phyloP scores from a whole-genome alignment of 805 yeast genomes.

The Debaryomyces castellii region DNA sequence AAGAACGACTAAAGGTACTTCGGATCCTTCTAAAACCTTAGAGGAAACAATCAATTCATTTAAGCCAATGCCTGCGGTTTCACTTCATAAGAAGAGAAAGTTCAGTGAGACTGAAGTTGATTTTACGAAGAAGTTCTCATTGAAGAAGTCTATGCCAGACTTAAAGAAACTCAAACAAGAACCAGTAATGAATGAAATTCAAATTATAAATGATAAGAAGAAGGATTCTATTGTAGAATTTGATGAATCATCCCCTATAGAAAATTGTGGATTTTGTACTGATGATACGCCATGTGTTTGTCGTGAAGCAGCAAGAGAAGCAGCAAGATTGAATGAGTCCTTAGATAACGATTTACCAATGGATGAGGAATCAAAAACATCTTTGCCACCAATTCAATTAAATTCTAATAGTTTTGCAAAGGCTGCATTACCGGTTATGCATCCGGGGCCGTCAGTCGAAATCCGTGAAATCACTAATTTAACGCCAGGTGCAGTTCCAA shows the following conservation, averaged over 20 bases:
- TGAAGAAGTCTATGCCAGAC: conserved; percentile 36
- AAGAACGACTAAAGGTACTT: conserved; percentile 4
- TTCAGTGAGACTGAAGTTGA: conserved; percentile 44
- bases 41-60: conserved; percentile 42
- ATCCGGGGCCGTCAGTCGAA: conserved; percentile 63
- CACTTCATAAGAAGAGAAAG: conserved; percentile 36
- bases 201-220: conserved; percentile 10
- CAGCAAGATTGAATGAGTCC: conserved; percentile 35
- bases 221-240: conserved; percentile 21
- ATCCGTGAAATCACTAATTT: conserved; percentile 44
- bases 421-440: conserved; percentile 54
- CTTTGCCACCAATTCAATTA: conserved; percentile 43
- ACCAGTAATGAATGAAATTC: not conserved
- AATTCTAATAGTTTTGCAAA: conserved; percentile 27
- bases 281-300: conserved; percentile 93
- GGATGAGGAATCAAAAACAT: conserved; percentile 25
- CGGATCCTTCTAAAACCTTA: conserved; percentile 14
- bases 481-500: conserved; percentile 38
- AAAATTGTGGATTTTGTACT: conserved; percentile 91
- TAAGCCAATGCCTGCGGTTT: conserved; percentile 67
- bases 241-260: conserved; percentile 52
- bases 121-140: conserved; percentile 49
- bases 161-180: conserved; percentile 27
- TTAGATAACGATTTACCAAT: conserved; percentile 27
- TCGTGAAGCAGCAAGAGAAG: conserved; percentile 67